phyloP scores from a whole-genome alignment of 2,329 filamentous ascomycete species.

The Scytalidium sp. region DNA sequence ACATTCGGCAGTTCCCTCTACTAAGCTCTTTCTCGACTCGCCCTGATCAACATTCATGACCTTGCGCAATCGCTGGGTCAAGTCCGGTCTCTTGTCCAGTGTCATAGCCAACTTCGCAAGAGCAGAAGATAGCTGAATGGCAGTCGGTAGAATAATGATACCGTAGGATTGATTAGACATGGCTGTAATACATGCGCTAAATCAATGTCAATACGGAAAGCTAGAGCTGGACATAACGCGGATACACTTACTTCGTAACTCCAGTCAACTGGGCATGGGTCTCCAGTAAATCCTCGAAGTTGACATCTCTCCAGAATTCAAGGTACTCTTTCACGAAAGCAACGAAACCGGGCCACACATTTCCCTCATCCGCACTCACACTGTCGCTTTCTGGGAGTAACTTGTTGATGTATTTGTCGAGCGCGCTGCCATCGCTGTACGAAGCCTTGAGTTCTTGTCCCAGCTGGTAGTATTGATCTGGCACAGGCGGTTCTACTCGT shows the following conservation, averaged over 20 bases:
- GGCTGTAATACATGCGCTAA: conserved; percentile 77
- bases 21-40: conserved; percentile 71
- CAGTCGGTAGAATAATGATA: conserved; percentile 76
- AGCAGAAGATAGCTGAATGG: conserved; percentile 76
- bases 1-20: conserved; percentile 83
- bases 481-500: conserved; percentile 69
- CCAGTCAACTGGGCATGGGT: conserved; percentile 73
- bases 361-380: conserved; percentile 59
- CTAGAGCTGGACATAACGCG: too few species aligned
- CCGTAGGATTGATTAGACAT: conserved; percentile 78
- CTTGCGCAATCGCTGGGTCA: conserved; percentile 62
- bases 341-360: conserved; percentile 73
- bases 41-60: conserved; percentile 53
- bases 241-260: conserved; percentile 64
- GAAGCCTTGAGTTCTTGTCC: conserved; percentile 61
- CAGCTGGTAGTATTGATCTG: conserved; percentile 65
- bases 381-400: conserved; percentile 64
- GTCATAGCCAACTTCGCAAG: conserved; percentile 81
- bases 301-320: conserved; percentile 74
- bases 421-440: conserved; percentile 47
- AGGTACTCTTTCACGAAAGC: conserved; percentile 81
- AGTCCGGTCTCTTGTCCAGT: conserved; percentile 75
- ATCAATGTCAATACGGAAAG: conserved; percentile 6
- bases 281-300: conserved; percentile 70
- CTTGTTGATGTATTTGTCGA: conserved; percentile 62